Evolutionary conservation across 257 asterid genomes (phyloP).

Genomic region (Solanum bukasovii): DNA sequence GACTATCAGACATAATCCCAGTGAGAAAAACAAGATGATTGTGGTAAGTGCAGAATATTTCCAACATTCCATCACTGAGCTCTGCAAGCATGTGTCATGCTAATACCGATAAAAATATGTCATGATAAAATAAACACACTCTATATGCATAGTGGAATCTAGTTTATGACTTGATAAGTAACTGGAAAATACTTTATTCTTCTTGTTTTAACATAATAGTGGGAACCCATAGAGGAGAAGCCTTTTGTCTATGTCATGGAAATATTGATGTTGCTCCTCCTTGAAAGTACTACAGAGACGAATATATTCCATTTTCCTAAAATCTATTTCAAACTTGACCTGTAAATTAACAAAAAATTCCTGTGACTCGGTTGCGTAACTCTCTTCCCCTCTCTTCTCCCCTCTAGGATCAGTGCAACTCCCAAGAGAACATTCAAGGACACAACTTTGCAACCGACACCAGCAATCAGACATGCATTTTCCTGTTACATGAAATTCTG

Average conservation of each 20-base stretch:
- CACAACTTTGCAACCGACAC: neutral
- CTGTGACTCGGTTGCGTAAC: neutral
- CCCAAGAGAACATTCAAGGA: neutral
- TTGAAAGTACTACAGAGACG: neutral
- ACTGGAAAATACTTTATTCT: neutral
- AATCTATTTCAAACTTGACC: neutral
- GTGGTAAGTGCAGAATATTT: neutral
- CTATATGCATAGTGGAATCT: neutral
- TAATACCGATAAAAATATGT: neutral
- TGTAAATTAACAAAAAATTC: neutral
- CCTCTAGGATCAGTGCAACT: neutral
- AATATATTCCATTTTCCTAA: neutral
- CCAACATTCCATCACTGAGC: neutral
- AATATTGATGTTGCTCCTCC: neutral
- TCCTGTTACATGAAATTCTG: neutral
- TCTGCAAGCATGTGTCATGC: neutral
- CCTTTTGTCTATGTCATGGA: neutral
- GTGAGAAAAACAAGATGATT: neutral
- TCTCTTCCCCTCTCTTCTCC: neutral
- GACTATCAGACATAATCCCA: no score
- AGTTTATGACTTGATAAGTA: neutral
- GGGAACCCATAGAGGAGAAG: neutral
- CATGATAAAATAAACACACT: neutral
- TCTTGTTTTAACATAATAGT: neutral
- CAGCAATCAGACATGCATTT: neutral